Percentiles rank a stretch among this genome's conserved stretches.
Evolutionary conservation across 345 rosid species (phyloP).

Genomic region (Hevea brasiliensis): DNA sequence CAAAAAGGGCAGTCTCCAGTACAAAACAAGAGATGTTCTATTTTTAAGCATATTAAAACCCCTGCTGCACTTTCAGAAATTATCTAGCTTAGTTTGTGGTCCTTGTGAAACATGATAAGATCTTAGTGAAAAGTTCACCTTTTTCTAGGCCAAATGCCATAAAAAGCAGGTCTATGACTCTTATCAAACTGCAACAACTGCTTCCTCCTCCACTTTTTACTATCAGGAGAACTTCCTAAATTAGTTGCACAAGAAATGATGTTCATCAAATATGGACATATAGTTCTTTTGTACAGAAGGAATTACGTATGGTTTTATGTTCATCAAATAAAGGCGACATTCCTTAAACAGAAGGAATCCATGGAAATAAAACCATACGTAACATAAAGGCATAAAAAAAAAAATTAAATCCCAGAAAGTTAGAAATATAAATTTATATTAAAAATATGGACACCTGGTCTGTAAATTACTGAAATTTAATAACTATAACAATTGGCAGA

Average conservation of each 20-base stretch:
- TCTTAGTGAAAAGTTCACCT: conserved; percentile 48
- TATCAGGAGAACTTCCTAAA: conserved; percentile 29
- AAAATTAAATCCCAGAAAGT: background rate
- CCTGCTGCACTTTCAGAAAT: background rate
- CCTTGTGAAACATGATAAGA: background rate
- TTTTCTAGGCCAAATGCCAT: conserved; percentile 82
- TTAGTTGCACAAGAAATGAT: conserved; percentile 19
- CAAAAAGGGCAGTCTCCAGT: background rate
- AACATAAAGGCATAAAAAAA: background rate
- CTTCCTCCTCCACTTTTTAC: conserved; percentile 45
- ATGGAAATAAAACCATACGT: background rate
- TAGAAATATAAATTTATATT: background rate
- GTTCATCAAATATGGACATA: no score
- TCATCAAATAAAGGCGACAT: background rate
- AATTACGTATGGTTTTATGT: no score
- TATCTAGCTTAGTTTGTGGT: background rate
- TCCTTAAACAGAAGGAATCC: background rate
- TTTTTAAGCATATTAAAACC: background rate
- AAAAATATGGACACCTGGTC: background rate
- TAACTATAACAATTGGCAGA: background rate
- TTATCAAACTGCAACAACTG: conserved; percentile 86
- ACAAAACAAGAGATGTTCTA: background rate
- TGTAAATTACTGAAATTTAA: background rate
- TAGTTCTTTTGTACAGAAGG: no score
- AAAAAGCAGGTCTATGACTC: conserved; percentile 87